Evolutionary conservation across 1,284 basidiomycete species (phyloP), one percentile per base, ranked within the genome.

Genomic region (Ustilago loliicola): DNA sequence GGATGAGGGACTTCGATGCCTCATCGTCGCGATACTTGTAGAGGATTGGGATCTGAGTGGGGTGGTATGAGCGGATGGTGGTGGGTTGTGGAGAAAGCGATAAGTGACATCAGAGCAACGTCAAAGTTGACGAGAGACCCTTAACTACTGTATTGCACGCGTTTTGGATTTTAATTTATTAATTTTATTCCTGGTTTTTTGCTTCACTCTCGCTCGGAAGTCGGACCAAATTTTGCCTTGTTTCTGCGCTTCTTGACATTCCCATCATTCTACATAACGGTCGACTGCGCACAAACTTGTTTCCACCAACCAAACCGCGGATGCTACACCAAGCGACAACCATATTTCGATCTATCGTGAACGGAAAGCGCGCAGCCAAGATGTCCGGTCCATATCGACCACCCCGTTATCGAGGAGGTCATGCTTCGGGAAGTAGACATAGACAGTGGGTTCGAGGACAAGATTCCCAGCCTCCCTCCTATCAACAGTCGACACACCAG

Each of bases 331-430:
- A 34, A 11, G 32, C 7, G 32, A 7, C 32, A 34, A 11, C 7
- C 9, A 38, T 15, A 38, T 15, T 38, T 38, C 36, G 15, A 38
- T 38, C 52, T 36, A 27, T 34, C 29, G 10, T 11, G n/a, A 29
- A 32, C 1, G n/a, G 38, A 25, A 57, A 17, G 13, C 36, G 9
- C 36, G 15, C 8, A 8, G 27, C 36, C 5, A 42, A 2, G 7
- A 68, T 68, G 66, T 53, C 66, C 17, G 54, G 45, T 8, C 59
- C 65, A 19, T 61, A 61, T 38, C 59, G 59, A 8, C 48, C 45
- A 34, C 60, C 66, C 2, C 65, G 42, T 19, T 51, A 68, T 53
- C 25, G 48, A 15, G 48, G 48, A 25, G 52, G 40, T 32, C 25
- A 34, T 21, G 48, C 32, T n/a, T 61, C 58, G 29, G 45, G 50